Evolutionary conservation across 208 protist species (phyloP).

Genomic region (Giardia muris): DNA sequence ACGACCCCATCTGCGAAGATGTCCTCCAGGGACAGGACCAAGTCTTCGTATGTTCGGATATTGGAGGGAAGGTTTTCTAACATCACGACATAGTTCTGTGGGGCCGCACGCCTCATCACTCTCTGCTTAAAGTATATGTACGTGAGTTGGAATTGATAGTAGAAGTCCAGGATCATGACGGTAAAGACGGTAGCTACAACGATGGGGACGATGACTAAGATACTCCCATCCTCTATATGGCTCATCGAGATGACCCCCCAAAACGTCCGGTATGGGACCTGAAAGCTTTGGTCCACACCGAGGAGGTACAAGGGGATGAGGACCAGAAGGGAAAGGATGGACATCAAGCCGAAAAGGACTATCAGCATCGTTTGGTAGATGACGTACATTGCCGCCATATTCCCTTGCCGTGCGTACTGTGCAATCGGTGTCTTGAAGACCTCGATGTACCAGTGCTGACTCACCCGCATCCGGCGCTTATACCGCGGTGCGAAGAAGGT

Average conservation of each 20-base stretch:
- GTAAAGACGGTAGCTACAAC: not conserved
- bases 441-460: not conserved
- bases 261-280: not conserved
- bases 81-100: slow-evolving; percentile 1
- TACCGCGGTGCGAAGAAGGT: not conserved
- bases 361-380: not conserved
- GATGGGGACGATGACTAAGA: not conserved
- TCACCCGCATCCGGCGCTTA: not conserved
- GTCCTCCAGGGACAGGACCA: not conserved
- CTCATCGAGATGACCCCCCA: not conserved
- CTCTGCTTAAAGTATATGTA: not conserved
- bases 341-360: not conserved
- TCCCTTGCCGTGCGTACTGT: not conserved
- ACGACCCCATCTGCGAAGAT: not conserved
- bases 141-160: not conserved
- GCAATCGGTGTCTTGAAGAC: not conserved
- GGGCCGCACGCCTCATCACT: not conserved
- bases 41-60: not conserved
- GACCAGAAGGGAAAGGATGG: not conserved
- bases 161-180: not conserved
- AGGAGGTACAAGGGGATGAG: not conserved
- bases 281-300: not conserved
- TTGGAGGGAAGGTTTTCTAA: not conserved
- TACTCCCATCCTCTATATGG: not conserved
- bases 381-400: not conserved